Evolutionary conservation across 371 early-diverging fungal species (phyloP), one percentile per base, ranked within the genome.

Genomic region (Mortierella polycephala): DNA sequence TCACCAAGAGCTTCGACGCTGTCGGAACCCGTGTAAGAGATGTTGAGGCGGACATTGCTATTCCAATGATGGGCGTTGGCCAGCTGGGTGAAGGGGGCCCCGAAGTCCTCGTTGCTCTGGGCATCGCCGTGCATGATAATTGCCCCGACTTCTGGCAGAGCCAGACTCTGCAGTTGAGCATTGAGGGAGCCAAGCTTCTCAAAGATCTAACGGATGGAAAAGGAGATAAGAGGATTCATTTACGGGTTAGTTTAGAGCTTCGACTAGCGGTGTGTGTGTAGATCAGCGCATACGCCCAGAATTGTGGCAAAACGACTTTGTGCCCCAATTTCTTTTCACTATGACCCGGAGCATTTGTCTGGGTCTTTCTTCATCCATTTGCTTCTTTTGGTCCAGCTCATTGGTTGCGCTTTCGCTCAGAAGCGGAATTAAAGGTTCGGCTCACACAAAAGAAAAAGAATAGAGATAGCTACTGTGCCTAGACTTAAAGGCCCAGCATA

Each of bases 111-210:
- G 11, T n/a, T 55, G 18, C 73, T 79, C 14, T 45, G 16, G 40
- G 79, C 72, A 30, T 79, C 45, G 11, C 79, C 79, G 47, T 79
- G 63, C 79, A 79, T 79, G 53, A 79, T 30, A 6, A 79, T 59
- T 23, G 79, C 79, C 0, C 79, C 79, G 7, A 79, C 62, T 39
- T 47, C 23, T 21, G 79, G 79, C 13, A 79, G 54, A 39, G 66
- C n/a, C 30, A 72, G 49, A 40, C 47, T 57, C 16, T 47, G 47
- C 40, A 79, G 49, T 16, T 66, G 73, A n/a, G 56, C 51, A 21
- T 72, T 62, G 59, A 65, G 64, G 10, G 47, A 52, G 5, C 57
- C 45, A 5, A 79, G 21, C 0, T 57, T 68, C 11, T 61, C 45
- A 57, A 79, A 79, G 65, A 79, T 72, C 79, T 79, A 77, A 16